These are phyloP conservation scores for Hura crepitans DNA, from an alignment of 441 rosid genomes.

Conservation along the genomic window DNA sequence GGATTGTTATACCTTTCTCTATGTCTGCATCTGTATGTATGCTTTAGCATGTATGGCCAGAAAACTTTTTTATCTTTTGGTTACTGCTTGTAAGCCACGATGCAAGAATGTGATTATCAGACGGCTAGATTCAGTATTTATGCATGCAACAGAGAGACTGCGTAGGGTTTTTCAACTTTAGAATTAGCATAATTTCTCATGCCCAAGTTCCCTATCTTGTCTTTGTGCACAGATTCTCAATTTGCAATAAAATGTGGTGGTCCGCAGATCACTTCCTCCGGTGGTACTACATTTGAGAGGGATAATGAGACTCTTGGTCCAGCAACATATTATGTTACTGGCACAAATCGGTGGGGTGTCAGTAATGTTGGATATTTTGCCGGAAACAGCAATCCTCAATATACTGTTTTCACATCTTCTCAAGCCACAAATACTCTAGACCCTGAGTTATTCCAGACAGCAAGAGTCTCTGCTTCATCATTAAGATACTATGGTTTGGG, in stretches of 20 bases:
- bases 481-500: constrained; percentile 76
- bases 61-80: neutral
- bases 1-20: no score
- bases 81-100: neutral
- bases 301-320: constrained; percentile 39
- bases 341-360: constrained; percentile 35
- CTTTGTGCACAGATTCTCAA: constrained; percentile 30
- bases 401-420: constrained; percentile 27
- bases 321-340: constrained; percentile 31
- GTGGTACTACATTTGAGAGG: constrained; percentile 26
- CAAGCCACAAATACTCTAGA: constrained; percentile 34
- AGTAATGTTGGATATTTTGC: constrained; percentile 43
- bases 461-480: constrained; percentile 63
- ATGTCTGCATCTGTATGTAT: no score
- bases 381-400: constrained; percentile 35
- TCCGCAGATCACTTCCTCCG: constrained; percentile 29
- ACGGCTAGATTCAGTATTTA: neutral
- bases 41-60: no score
- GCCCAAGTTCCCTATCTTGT: neutral
- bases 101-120: neutral
- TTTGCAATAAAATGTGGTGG: constrained; percentile 47
- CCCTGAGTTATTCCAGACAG: constrained; percentile 44
- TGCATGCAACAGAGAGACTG: neutral
- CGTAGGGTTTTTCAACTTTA: neutral
- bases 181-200: neutral